Base-by-base conservation (phyloP, 192 early-diverging fungal species). In the Chytriomyces sp. region DNA sequence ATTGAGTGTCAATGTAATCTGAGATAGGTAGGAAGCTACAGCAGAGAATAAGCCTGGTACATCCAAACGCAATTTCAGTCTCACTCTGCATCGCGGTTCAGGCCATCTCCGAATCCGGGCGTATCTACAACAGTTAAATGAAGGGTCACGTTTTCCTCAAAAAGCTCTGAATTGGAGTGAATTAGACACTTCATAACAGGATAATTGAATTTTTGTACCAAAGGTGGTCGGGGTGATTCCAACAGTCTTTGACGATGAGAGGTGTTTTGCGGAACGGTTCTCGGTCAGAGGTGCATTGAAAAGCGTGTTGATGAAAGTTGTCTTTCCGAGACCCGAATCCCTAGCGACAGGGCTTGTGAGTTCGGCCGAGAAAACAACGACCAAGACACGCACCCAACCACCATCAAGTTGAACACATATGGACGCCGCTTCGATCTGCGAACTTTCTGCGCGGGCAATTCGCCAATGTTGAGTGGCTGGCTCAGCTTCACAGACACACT, bases 291-390 rank as follows among this genome's bases (percentile, higher is more conserved):
- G 80, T 26, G 95, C 83, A 80, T 94, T 93, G 81, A 96, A 99
- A 39, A 99, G 86, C 7, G 98, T 98, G 86, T 99, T 99, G 59
- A 98, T 89, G 85, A 99, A 98, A 38, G 98, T 99, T 39, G 95
- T 93, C 70, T 96, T 95, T 28, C 98, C 98, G 30, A 95, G 88
- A 39, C 98, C 98, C 10, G 96, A 94, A 37, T 92, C 89, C 91
- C 93, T 93, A 71, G 32, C 8, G 4, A 14, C 44, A 49, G 3
- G 44, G 22, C 44, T n/a, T 14, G 3, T 49, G 17, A 49, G 44
- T n/a, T 49, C 44, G 44, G 0, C 17, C 17, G 17, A 14, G 44
- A 12, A 1, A 62, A 5, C 52, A 55, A 19, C 12, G 6, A 68
- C 10, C 44, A 49, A 49, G 44, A 14, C 74, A 60, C 55, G 58